These are phyloP conservation scores for Ophidiomyces ophidiicola DNA, from an alignment of 2,329 filamentous ascomycete species.

Conservation along the genomic window DNA sequence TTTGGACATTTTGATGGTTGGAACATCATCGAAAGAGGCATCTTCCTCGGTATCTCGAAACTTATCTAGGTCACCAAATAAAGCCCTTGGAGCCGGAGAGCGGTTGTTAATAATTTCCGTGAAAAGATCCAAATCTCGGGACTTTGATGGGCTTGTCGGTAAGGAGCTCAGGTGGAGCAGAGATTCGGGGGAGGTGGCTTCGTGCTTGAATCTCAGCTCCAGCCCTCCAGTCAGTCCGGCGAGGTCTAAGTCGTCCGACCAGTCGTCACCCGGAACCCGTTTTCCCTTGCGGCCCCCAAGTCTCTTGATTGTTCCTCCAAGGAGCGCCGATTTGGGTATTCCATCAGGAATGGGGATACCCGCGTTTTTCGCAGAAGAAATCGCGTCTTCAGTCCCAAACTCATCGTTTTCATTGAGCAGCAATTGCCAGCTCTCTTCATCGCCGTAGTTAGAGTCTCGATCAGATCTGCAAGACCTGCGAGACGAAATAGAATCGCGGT, in stretches of 20 bases:
- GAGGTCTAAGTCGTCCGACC: conserved; percentile 66
- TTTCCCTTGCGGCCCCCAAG: conserved; percentile 64
- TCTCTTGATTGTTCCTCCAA: conserved; percentile 86
- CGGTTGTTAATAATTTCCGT: conserved; percentile 20
- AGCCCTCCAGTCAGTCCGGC: conserved; percentile 46
- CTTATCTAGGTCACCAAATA: conserved; percentile 45
- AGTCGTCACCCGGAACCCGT: conserved; percentile 64
- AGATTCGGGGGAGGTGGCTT: conserved; percentile 52
- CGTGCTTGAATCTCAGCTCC: conserved; percentile 53
- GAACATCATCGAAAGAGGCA: conserved; percentile 50
- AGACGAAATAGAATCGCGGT: conserved; percentile 69
- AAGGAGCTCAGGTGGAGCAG: conserved; percentile 52
- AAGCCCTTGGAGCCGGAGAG: conserved; percentile 43
- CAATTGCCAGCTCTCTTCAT: conserved; percentile 80
- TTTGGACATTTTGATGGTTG: conserved; percentile 58
- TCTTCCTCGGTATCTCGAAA: conserved; percentile 53
- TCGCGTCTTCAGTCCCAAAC: conserved; percentile 68
- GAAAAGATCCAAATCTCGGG: conserved; percentile 19
- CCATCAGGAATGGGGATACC: conserved; percentile 84
- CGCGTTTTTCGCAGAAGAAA: conserved; percentile 72
- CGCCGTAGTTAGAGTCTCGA: conserved; percentile 56
- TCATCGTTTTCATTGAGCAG: conserved; percentile 77
- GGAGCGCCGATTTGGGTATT: conserved; percentile 74
- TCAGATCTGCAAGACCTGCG: conserved; percentile 73
- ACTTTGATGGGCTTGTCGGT: conserved; percentile 30